Percentiles rank a stretch among this genome's conserved stretches.
Conservation (phyloP, 2,329 filamentous ascomycete genomes). For the Ophiostoma fasciatum region DNA sequence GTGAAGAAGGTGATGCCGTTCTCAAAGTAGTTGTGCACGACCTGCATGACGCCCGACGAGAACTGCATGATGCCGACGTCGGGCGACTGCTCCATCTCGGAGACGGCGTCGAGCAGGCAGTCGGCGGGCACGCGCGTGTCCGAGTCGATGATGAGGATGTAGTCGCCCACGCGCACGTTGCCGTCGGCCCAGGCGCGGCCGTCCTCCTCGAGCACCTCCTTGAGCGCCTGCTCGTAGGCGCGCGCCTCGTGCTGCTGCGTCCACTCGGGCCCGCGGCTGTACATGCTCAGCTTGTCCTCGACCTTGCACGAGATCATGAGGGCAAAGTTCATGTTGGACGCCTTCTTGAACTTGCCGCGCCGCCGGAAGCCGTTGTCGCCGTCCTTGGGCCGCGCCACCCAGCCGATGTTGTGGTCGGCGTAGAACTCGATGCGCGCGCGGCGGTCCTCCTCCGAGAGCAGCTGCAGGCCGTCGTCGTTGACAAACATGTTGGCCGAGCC, state of each 20-base stretch:
- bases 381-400: constrained; percentile 51
- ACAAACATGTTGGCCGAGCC: constrained; percentile 67
- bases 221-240: constrained; percentile 50
- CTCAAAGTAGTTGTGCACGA: constrained; percentile 58
- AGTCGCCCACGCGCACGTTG: constrained; percentile 75
- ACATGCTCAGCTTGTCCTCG: constrained; percentile 48
- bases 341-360: constrained; percentile 55
- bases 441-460: constrained; percentile 47
- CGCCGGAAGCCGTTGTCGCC: constrained; percentile 47
- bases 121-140: constrained; percentile 66
- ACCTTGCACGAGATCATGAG: constrained; percentile 54
- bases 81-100: constrained; percentile 67
- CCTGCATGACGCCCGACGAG: constrained; percentile 66
- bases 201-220: constrained; percentile 50
- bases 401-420: constrained; percentile 53
- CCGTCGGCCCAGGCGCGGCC: constrained; percentile 68
- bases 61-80: constrained; percentile 70
- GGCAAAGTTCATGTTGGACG: constrained; percentile 59
- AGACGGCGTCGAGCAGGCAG: constrained; percentile 64
- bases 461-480: constrained; percentile 61
- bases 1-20: constrained; percentile 59
- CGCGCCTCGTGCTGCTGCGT: constrained; percentile 51
- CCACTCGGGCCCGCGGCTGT: constrained; percentile 47
- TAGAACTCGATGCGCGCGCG: constrained; percentile 52
- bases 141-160: constrained; percentile 65